Evolutionary conservation across 345 rosid genomes (phyloP).

Genomic region (Trapa bicornis): DNA sequence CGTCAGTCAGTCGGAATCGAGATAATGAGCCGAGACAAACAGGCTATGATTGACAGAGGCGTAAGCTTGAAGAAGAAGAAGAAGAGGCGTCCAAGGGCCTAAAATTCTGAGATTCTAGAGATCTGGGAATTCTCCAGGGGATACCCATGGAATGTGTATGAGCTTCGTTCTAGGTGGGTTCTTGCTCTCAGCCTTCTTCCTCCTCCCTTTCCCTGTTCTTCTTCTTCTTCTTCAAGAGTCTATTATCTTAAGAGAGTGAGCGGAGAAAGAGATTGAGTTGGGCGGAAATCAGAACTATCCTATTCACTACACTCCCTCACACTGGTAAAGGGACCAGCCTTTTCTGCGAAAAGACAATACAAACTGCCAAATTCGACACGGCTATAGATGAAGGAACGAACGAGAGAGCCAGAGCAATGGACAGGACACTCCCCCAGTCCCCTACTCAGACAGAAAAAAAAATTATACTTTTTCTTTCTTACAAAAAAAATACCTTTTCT

Average conservation of each 20-base stretch:
- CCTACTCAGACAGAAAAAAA: slow-evolving; percentile 12
- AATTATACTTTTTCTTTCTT: slow-evolving; percentile 1
- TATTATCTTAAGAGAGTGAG: slow-evolving; percentile 6
- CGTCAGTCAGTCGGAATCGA: slow-evolving; percentile 23
- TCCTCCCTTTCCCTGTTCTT: slow-evolving; percentile 4
- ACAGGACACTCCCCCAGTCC: background rate
- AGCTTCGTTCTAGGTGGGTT: slow-evolving; percentile 11
- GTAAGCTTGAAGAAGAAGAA: slow-evolving; percentile 4
- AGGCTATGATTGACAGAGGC: slow-evolving; percentile 15
- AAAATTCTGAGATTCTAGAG: slow-evolving; percentile 81
- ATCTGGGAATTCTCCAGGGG: slow-evolving; percentile 47
- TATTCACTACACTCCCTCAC: slow-evolving; percentile 4
- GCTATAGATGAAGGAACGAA: slow-evolving; percentile 25
- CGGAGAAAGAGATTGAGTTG: background rate
- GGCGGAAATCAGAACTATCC: slow-evolving; percentile 2
- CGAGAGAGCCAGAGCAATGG: slow-evolving; percentile 9
- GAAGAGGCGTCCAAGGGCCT: slow-evolving; percentile 30
- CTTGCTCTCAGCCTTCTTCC: slow-evolving; percentile 15
- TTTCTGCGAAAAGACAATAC: slow-evolving; percentile 33
- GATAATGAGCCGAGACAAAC: slow-evolving; percentile 18
- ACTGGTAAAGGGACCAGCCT: slow-evolving; percentile 13
- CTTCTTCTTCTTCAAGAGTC: background rate
- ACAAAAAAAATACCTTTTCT: background rate
- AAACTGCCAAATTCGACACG: slow-evolving; percentile 58
- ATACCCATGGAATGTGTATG: slow-evolving; percentile 39